Percentiles rank a stretch among this genome's conserved stretches.
Conservation (phyloP, 306 rosid species). For the Arachis stenosperma region DNA sequence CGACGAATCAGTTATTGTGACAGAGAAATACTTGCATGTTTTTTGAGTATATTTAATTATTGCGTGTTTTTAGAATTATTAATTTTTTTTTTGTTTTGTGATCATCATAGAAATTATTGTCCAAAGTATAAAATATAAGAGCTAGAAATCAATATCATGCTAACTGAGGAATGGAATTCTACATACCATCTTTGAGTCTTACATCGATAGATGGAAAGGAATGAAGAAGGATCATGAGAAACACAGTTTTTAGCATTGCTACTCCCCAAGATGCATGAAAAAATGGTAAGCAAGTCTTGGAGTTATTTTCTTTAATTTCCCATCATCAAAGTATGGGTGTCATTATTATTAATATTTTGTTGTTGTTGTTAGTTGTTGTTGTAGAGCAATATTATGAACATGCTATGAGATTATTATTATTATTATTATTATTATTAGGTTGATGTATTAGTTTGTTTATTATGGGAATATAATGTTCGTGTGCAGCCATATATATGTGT, state of each 20-base stretch:
- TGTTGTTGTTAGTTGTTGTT: slow-evolving; percentile 1
- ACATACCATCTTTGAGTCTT: background rate
- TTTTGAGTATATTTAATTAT: no score
- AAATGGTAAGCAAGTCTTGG: slow-evolving; percentile 48
- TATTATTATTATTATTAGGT: background rate
- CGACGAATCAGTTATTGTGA: slow-evolving; percentile 60
- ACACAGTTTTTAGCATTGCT: slow-evolving; percentile 6
- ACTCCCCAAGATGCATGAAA: slow-evolving; percentile 22
- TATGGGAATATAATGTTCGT: slow-evolving; percentile 1
- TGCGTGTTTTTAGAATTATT: no score
- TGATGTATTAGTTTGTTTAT: slow-evolving; percentile 35
- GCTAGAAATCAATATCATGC: slow-evolving; percentile 6
- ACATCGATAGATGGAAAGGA: slow-evolving; percentile 39
- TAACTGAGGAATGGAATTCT: background rate
- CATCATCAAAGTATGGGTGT: slow-evolving; percentile 1
- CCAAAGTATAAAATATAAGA: slow-evolving; percentile 11
- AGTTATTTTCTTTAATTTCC: slow-evolving; percentile 34
- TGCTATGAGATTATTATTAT: slow-evolving; percentile 14
- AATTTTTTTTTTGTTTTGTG: slow-evolving; percentile 23
- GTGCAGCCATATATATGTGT: slow-evolving; percentile 17
- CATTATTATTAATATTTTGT: background rate
- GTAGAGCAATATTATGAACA: slow-evolving; percentile 39
- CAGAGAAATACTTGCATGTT: background rate
- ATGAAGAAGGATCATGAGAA: slow-evolving; percentile 30
- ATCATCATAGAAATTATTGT: slow-evolving; percentile 34